Evolutionary conservation across 1,284 basidiomycete genomes (phyloP).

Genomic region (Melampsora americana): DNA sequence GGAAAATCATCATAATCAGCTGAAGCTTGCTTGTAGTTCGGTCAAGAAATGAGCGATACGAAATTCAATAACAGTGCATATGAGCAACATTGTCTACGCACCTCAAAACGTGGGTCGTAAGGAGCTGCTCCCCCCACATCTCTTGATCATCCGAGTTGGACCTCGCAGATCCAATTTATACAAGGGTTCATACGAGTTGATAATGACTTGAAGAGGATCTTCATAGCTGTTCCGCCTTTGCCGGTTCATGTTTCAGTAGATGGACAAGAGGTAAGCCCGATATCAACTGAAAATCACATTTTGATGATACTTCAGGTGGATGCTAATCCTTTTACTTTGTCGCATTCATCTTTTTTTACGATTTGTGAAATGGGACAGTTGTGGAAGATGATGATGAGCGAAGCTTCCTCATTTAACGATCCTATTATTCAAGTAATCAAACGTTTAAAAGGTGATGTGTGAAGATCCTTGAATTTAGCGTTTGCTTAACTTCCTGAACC

Average conservation of each 20-base stretch:
- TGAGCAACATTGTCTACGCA: constrained; percentile 2
- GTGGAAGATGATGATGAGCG: constrained; percentile 53
- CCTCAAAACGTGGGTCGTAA: neutral
- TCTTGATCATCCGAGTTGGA: neutral
- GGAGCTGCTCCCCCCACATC: neutral
- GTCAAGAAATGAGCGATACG: constrained; percentile 50
- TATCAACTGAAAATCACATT: neutral
- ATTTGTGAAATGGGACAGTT: constrained; percentile 48
- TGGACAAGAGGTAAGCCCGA: constrained; percentile 49
- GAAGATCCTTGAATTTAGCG: neutral
- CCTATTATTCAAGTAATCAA: constrained; percentile 32
- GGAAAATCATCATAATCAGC: neutral
- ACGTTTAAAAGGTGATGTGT: constrained; percentile 47
- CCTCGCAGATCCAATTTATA: neutral
- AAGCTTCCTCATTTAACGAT: constrained; percentile 11
- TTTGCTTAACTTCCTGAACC: neutral
- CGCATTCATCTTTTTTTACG: neutral
- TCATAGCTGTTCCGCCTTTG: constrained; percentile 35
- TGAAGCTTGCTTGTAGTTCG: constrained; percentile 45
- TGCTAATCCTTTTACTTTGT: no score
- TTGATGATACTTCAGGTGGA: neutral
- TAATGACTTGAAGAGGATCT: neutral
- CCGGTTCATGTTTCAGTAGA: constrained; percentile 48
- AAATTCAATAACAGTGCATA: constrained; percentile 49
- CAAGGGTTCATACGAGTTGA: neutral